Base-by-base conservation (phyloP, 2,329 filamentous ascomycete genomes). In the Penicillium sp. region DNA sequence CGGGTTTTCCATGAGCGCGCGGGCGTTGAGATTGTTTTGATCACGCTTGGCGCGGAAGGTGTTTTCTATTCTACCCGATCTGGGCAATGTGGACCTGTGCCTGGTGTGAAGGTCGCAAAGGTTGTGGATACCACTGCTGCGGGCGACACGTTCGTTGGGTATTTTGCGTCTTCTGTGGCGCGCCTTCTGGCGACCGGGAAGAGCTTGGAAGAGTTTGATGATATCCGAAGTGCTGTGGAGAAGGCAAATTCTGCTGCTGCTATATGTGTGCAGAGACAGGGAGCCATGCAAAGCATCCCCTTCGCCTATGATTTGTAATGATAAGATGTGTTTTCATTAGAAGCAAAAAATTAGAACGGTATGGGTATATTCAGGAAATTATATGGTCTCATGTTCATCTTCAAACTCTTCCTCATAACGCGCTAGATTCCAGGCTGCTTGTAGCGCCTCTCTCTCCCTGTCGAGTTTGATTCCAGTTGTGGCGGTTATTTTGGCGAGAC, bases 81-180 rank as follows among this genome's bases (percentile, higher is more conserved):
- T n/a, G 61, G 61, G 13, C 43, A 50, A 4, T 11, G 13, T 4
- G 61, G 61, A 2, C 21, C 39, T 42, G 58, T 64, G 31, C 18
- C 51, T 2, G 61, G 60, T 9, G 56, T 64, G 5, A 59, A 58
- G 42, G 61, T 63, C 18, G 31, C 53, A 1, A 58, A 61, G 52
- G 61, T 64, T 3, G 36, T 61, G 29, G 61, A 64, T 50, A 64
- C 61, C 7, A 64, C 61, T 31, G 61, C 61, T 9, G 61, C 61
- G 0, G 61, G 61, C 1, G 61, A 64, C 45, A 64, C 61, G 0
- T 64, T 64, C 29, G 61, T 64, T 3, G 61, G 61, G 18, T 64
- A 63, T 18, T 64, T 64, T 14, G 58, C 60, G 4, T 52, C 50
- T n/a, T 51, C 55, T 8, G 39, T 64, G 11, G 56, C 58, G 18